Conservation (phyloP, 495 filamentous ascomycete species). For the Penicillium pancosmium region DNA sequence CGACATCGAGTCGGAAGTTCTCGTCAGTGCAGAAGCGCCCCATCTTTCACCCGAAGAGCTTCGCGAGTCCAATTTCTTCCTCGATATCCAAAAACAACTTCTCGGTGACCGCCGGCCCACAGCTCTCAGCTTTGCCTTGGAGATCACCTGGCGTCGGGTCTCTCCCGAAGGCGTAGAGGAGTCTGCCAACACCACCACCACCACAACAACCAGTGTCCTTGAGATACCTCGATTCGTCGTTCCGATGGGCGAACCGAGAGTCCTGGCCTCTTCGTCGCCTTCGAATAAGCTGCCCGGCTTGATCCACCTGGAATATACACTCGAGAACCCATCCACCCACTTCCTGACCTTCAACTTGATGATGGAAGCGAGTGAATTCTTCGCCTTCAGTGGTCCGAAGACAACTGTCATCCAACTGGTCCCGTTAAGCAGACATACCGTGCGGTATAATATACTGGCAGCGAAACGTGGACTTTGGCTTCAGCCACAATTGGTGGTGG, state of each 20-base stretch:
- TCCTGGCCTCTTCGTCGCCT: constrained; percentile 67
- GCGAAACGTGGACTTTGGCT: constrained; percentile 68
- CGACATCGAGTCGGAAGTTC: constrained; percentile 42
- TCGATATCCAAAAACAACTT: constrained; percentile 70
- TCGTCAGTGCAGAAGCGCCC: constrained; percentile 33
- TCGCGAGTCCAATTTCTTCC: constrained; percentile 67
- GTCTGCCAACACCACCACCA: constrained; percentile 39
- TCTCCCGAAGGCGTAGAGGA: constrained; percentile 12
- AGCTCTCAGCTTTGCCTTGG: constrained; percentile 72
- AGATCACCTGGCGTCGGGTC: constrained; percentile 70
- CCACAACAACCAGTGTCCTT: constrained; percentile 58
- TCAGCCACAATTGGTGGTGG: constrained; percentile 69
- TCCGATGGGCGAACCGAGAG: constrained; percentile 82
- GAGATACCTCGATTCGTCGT: constrained; percentile 77
- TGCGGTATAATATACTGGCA: constrained; percentile 70
- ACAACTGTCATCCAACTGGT: constrained; percentile 73
- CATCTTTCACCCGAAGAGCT: constrained; percentile 64
- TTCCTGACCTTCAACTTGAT: constrained; percentile 87
- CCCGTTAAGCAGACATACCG: constrained; percentile 70
- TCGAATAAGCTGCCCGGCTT: constrained; percentile 43
- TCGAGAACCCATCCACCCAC: constrained; percentile 94
- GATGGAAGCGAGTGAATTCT: constrained; percentile 91
- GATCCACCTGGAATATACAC: constrained; percentile 64
- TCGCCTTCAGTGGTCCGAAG: constrained; percentile 92
- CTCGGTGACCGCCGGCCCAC: constrained; percentile 79